Evolutionary conservation across 2,329 filamentous ascomycete species (phyloP).

Genomic region (Ophiostoma sp.): DNA sequence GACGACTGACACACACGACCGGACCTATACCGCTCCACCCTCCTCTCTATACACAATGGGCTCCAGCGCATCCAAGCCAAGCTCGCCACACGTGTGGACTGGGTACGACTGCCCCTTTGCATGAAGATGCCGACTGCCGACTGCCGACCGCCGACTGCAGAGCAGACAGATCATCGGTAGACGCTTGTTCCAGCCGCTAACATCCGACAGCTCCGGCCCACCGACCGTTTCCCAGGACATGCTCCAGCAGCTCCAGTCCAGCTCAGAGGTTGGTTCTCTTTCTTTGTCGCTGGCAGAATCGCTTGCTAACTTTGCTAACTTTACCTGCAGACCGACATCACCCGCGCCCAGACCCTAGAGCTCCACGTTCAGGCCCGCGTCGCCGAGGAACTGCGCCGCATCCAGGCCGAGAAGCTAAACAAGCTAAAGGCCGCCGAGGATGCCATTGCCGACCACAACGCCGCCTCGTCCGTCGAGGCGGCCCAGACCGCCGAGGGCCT

Average conservation of each 20-base stretch:
- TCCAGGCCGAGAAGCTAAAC: constrained; percentile 64
- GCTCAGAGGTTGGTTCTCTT: constrained; percentile 65
- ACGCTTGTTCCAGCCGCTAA: neutral
- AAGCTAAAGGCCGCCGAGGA: constrained; percentile 54
- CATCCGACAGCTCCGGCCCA: constrained; percentile 38
- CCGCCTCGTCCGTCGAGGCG: neutral
- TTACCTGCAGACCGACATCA: constrained; percentile 69
- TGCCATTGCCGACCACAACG: constrained; percentile 29
- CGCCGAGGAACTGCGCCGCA: constrained; percentile 73
- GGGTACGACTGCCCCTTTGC: constrained; percentile 39
- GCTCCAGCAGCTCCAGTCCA: constrained; percentile 75
- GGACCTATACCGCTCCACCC: neutral
- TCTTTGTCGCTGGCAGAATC: no score
- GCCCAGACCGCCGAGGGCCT: neutral
- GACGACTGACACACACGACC: neutral
- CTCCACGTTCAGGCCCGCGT: constrained; percentile 85
- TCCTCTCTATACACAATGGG: constrained; percentile 43
- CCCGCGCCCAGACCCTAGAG: constrained; percentile 76
- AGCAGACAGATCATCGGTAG: neutral
- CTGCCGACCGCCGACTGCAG: neutral
- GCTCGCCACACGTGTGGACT: constrained; percentile 49
- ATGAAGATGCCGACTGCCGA: neutral
- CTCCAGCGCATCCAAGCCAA: constrained; percentile 52
- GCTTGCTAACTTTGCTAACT: neutral
- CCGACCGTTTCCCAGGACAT: constrained; percentile 69